Percentiles rank a stretch among this genome's conserved stretches.
Conservation (phyloP, 306 rosid genomes). For the Corylus avellana region DNA sequence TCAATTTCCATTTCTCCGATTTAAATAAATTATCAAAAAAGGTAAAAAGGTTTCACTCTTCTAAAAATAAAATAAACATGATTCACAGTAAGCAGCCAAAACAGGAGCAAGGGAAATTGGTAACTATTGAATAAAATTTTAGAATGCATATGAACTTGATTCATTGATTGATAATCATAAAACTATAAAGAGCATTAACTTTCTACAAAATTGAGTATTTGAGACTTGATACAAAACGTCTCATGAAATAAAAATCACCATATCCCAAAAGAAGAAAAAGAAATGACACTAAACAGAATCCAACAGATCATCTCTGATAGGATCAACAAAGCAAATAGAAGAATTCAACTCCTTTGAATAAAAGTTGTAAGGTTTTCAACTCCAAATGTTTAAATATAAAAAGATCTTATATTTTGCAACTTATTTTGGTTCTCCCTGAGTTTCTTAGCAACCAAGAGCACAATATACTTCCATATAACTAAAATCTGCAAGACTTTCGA, state of each 20-base stretch:
- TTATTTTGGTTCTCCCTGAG: not conserved
- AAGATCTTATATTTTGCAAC: not conserved
- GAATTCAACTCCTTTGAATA: slow-evolving; percentile 1
- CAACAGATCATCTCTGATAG: slow-evolving; percentile 24
- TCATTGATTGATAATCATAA: not conserved
- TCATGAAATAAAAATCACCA: not conserved
- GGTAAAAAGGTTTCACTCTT: not conserved
- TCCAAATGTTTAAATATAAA: not conserved
- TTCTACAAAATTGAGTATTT: not conserved
- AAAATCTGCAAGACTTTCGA: not conserved
- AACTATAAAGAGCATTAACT: not conserved
- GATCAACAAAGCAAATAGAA: slow-evolving; percentile 25
- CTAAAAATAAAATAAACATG: not conserved
- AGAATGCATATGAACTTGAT: not conserved
- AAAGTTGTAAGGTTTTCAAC: not conserved
- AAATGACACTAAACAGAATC: not conserved
- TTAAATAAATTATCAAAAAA: not conserved
- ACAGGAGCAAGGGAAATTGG: slow-evolving; percentile 8
- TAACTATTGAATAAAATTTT: not conserved
- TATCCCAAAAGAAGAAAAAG: slow-evolving; percentile 9
- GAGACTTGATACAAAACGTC: not conserved
- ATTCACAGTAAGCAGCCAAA: slow-evolving; percentile 2
- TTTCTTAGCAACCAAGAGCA: not conserved
- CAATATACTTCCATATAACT: not conserved
- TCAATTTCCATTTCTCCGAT: slow-evolving; percentile 12